A percentile compares a stretch with the other conserved stretches of the same genome.
These are phyloP conservation scores for Sporothrix curviconia DNA, from an alignment of 2,329 filamentous ascomycete species.

Conservation along the genomic window DNA sequence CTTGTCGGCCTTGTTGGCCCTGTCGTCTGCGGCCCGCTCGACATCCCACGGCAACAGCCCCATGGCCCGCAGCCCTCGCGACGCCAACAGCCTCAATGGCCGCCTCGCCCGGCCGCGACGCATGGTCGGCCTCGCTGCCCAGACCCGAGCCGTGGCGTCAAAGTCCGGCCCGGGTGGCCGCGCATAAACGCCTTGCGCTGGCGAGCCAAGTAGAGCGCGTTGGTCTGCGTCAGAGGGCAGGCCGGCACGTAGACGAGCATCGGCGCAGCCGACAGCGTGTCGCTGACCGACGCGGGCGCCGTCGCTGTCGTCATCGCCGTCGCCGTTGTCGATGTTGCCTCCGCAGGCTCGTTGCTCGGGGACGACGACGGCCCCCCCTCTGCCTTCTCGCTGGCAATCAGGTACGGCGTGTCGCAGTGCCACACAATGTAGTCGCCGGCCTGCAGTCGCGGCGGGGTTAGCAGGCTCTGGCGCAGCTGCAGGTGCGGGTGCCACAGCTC, in stretches of 20 bases:
- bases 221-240: constrained; percentile 51
- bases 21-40: constrained; percentile 20
- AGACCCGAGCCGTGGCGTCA: constrained; percentile 45
- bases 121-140: constrained; percentile 45
- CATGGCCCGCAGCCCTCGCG: constrained; percentile 51
- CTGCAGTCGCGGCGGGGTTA: constrained; percentile 48
- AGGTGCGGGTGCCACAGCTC: constrained; percentile 53
- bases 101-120: constrained; percentile 41
- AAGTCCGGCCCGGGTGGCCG: constrained; percentile 50
- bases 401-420: constrained; percentile 53
- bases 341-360: too few relatives aligned
- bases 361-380: too few relatives aligned
- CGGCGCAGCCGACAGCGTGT: constrained; percentile 28
- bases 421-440: constrained; percentile 53
- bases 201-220: constrained; percentile 50
- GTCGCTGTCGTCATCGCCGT: constrained; percentile 19
- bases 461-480: constrained; percentile 45
- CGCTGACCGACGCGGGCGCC: neutral
- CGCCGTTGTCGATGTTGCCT: constrained; percentile 15
- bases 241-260: constrained; percentile 51
- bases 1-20: too few relatives aligned
- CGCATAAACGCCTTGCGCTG: constrained; percentile 51
- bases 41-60: constrained; percentile 47
- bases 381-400: constrained; percentile 39
- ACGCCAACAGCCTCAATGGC: constrained; percentile 46